phyloP scores from a whole-genome alignment of 2,329 filamentous ascomycete genomes.

The Cladophialophora bantiana region DNA sequence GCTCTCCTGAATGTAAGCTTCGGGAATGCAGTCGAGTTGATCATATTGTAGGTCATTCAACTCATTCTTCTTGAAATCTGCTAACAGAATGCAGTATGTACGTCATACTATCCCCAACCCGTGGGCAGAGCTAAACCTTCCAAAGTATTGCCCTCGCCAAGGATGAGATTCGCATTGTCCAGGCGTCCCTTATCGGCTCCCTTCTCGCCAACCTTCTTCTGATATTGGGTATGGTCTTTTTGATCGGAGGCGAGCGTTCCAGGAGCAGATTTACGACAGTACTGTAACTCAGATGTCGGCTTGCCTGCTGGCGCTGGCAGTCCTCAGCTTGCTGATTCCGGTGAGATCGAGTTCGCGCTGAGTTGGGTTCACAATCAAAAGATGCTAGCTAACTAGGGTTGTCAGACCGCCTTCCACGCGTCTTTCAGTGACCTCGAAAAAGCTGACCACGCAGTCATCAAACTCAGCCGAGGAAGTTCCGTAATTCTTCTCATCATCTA shows the following conservation, averaged over 20 bases:
- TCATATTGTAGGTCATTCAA: conserved; percentile 54
- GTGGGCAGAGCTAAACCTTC: conserved; percentile 44
- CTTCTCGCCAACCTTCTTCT: conserved; percentile 90
- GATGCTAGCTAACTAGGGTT: conserved; percentile 8
- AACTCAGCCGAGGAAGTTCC: conserved; percentile 56
- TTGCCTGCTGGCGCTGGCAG: conserved; percentile 77
- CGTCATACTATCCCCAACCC: background rate
- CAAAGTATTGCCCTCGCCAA: conserved; percentile 73
- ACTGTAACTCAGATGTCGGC: conserved; percentile 90
- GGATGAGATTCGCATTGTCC: conserved; percentile 80
- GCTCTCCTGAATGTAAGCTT: conserved; percentile 90
- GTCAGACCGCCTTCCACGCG: conserved; percentile 74
- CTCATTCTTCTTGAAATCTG: background rate
- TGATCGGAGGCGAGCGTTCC: conserved; percentile 80
- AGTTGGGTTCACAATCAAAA: background rate
- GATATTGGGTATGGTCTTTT: conserved; percentile 91
- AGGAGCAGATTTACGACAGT: conserved; percentile 88
- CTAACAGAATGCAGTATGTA: conserved; percentile 20
- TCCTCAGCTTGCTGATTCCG: conserved; percentile 84
- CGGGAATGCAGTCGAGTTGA: conserved; percentile 88
- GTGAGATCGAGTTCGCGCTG: conserved; percentile 20
- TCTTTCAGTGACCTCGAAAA: conserved; percentile 53
- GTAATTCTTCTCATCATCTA: conserved; percentile 88
- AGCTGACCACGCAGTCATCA: conserved; percentile 35
- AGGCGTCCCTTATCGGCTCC: conserved; percentile 89